Base-by-base conservation (phyloP, 2,329 filamentous ascomycete species). In the Huntiella decipiens region DNA sequence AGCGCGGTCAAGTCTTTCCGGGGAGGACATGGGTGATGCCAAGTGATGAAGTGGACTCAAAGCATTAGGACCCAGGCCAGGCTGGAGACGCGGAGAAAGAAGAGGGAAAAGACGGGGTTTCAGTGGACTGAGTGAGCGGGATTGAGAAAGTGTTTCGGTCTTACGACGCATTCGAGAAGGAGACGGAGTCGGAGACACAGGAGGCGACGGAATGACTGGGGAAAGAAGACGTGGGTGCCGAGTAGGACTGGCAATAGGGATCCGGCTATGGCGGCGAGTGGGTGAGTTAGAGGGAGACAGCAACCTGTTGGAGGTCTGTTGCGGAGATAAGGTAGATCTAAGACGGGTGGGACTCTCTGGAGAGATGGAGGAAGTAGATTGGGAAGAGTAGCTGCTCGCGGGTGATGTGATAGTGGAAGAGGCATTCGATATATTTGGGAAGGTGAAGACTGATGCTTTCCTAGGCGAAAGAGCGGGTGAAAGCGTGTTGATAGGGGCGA, bases 401-500 rank as follows among this genome's bases (percentile, higher is more conserved):
- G 22, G 22, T 3, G 22, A 28, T 10, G 22, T 28, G 22, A 7
- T 10, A 10, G 22, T 28, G 6, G 22, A 28, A 28, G 22, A 28
- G 22, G 8, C 22, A 10, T 7, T 7, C 3, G 22, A 28, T 28
- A 10, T 4, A 28, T 28, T 16, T 11, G 15, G 15, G 28, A 43
- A 43, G 3, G 22, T 43, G 28, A 43, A 43, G 4, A n/a, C 34
- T 4, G 31, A 13, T 15, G 12, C 8, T n/a, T 44, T 44, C 15
- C 33, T 42, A 12, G 19, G 43, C n/a, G 43, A 45, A 2, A 45
- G 32, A 3, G 15, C 13, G 17, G 32, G 35, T 5, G 33, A 22
- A 7, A 45, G 22, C 1, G 41, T 19, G 15, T 36, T 53, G 51
- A 53, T 52, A 0, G 66, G 62, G 19, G 71, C 62, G 4, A 76